These are phyloP conservation scores for Pyrrhoderma noxium DNA, from an alignment of 1,284 basidiomycete genomes.

Conservation along the genomic window DNA sequence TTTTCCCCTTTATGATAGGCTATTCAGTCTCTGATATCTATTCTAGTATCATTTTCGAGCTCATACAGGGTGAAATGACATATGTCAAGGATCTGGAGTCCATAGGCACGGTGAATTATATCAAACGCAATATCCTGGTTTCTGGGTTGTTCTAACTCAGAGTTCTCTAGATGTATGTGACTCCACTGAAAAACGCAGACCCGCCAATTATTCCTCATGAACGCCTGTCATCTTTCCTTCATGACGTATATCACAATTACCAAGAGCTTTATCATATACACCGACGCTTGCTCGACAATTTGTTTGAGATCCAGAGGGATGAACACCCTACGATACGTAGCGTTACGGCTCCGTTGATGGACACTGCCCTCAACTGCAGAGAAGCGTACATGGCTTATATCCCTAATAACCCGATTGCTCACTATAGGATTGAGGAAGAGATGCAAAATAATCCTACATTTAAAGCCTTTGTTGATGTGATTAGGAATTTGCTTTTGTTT, in stretches of 20 bases:
- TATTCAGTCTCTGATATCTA: not conserved
- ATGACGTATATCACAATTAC: constrained; percentile 92
- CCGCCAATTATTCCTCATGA: constrained; percentile 73
- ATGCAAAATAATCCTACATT: constrained; percentile 74
- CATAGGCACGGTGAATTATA: constrained; percentile 58
- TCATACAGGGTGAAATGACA: constrained; percentile 93
- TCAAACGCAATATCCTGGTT: not conserved
- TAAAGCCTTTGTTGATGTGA: constrained; percentile 75
- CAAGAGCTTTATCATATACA: constrained; percentile 72
- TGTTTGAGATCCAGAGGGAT: constrained; percentile 85
- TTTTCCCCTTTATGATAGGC: constrained; percentile 1
- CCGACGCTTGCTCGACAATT: constrained; percentile 63
- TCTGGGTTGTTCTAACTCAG: constrained; percentile 4
- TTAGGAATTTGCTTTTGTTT: constrained; percentile 20
- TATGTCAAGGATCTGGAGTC: constrained; percentile 92
- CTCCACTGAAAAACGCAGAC: constrained; percentile 64
- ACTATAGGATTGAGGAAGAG: constrained; percentile 87
- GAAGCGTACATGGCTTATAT: constrained; percentile 92
- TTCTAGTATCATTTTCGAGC: constrained; percentile 82
- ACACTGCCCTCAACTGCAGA: constrained; percentile 87
- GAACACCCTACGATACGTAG: constrained; percentile 81
- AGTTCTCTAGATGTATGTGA: constrained; percentile 66
- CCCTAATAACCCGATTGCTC: constrained; percentile 90
- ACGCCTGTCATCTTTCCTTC: constrained; percentile 72
- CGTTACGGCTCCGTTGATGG: constrained; percentile 81